Base-by-base conservation (phyloP, 1,139 yeast species). In the Diutina scorzettiae region DNA sequence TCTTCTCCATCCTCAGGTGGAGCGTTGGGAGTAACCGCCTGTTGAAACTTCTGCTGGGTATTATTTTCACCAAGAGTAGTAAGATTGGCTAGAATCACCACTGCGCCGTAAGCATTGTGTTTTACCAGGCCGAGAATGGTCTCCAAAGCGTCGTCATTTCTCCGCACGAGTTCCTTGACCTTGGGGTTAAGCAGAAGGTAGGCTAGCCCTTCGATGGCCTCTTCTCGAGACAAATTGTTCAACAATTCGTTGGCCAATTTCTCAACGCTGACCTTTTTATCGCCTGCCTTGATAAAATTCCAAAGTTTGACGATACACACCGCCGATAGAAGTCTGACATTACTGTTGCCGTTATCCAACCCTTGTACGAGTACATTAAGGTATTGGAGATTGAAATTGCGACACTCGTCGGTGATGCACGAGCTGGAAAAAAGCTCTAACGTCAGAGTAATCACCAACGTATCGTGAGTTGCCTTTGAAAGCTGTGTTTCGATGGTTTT, bases 11-110 rank as follows among this genome's bases (percentile, higher is more conserved):
- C 44, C 0, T 49, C 37, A 11, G 24, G 24, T 2, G 37, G 14
- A 5, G 37, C 24, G 5, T 21, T 21, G 9, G 37, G 37, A n/a
- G 37, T 32, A 16, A 32, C 20, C 7, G 37, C 37, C n/a, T 32
- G 25, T 51, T n/a, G 64, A 37, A 1, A 53, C 46, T 2, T 52
- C 57, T 23, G 48, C 48, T 5, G 66, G 47, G 29, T 59, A 51
- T 43, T 65, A 52, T 5, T 57, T 48, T 37, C 40, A 7, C 44
- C 41, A 5, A 37, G 8, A 6, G 28, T 36, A 2, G 48, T 41
- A n/a, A 49, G 41, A 21, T 46, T 48, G 31, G 40, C 37, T 0
- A 47, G 21, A 4, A 47, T 40, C 18, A 45, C 44, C 28, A 49
- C 33, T 12, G 44, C 29, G n/a, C 50, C 52, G 27, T 48, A 49